Conservation (phyloP, 805 yeast genomes). For the Candida insectalens region DNA sequence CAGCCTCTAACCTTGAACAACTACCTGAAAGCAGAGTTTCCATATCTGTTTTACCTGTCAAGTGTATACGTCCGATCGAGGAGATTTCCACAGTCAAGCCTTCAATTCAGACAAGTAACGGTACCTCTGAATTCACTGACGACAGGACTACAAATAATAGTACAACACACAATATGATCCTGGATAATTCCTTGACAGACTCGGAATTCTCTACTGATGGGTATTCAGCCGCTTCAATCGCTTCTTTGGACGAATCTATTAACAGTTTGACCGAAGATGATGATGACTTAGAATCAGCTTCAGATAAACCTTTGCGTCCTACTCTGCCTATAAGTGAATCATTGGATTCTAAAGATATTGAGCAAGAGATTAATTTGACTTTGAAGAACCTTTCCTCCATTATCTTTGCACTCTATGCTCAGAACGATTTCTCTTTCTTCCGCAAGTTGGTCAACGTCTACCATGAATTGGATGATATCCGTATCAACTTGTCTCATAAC, state of each 20-base stretch:
- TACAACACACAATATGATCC: background rate
- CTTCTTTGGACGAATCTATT: conserved; percentile 9
- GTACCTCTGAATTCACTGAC: background rate
- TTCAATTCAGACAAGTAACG: background rate
- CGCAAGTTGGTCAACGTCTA: conserved; percentile 44
- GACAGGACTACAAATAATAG: conserved; percentile 5
- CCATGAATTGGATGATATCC: conserved; percentile 45
- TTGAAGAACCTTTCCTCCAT: conserved; percentile 51
- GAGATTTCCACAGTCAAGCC: conserved; percentile 14
- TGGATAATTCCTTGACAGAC: conserved; percentile 3
- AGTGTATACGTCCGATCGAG: conserved; percentile 37
- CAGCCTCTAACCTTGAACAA: conserved; percentile 50
- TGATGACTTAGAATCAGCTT: conserved; percentile 5
- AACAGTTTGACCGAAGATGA: conserved; percentile 24
- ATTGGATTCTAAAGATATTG: conserved; percentile 32
- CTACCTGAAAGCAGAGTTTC: conserved; percentile 47
- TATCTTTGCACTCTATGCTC: conserved; percentile 60
- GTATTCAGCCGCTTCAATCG: conserved; percentile 1
- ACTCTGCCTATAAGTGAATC: conserved; percentile 41
- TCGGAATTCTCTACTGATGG: conserved; percentile 4
- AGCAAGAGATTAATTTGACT: conserved; percentile 50
- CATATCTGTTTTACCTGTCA: conserved; percentile 54
- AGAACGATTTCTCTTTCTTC: conserved; percentile 58
- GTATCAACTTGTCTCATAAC: conserved; percentile 41
- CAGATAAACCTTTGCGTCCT: conserved; percentile 28